phyloP scores from a whole-genome alignment of 306 rosid genomes.

The Oxytropis ochrocephala region DNA sequence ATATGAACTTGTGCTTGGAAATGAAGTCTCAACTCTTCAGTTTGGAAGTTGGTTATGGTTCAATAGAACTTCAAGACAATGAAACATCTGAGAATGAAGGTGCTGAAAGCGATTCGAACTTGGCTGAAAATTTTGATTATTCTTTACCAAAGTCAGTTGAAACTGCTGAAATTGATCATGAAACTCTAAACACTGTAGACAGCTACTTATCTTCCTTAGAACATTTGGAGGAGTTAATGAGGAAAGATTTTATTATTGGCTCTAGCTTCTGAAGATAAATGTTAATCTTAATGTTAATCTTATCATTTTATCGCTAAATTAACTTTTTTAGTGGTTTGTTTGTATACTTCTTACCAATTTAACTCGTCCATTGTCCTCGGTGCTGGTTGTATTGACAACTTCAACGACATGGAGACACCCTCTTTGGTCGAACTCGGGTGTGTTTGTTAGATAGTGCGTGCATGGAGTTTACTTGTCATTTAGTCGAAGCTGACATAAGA shows the following conservation, averaged over 20 bases:
- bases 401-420: no score
- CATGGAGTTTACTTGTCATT: no score
- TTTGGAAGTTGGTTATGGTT: constrained; percentile 19
- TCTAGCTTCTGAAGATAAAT: constrained; percentile 13
- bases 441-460: no score
- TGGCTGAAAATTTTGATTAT: constrained; percentile 32
- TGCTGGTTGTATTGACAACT: no score
- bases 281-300: neutral
- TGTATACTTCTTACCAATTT: no score
- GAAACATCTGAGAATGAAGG: constrained; percentile 26
- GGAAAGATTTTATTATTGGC: neutral
- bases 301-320: neutral
- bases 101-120: constrained; percentile 29
- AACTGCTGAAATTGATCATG: constrained; percentile 44
- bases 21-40: constrained; percentile 52
- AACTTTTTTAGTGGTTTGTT: no score
- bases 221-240: constrained; percentile 52
- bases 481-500: no score
- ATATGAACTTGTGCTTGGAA: constrained; percentile 60
- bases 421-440: no score
- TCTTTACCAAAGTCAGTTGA: constrained; percentile 33
- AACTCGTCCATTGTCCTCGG: no score
- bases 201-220: constrained; percentile 56
- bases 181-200: constrained; percentile 47
- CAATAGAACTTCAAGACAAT: constrained; percentile 26